Base-by-base conservation (phyloP, 768 basidiomycete species). In the Rhodocollybia butyracea region DNA sequence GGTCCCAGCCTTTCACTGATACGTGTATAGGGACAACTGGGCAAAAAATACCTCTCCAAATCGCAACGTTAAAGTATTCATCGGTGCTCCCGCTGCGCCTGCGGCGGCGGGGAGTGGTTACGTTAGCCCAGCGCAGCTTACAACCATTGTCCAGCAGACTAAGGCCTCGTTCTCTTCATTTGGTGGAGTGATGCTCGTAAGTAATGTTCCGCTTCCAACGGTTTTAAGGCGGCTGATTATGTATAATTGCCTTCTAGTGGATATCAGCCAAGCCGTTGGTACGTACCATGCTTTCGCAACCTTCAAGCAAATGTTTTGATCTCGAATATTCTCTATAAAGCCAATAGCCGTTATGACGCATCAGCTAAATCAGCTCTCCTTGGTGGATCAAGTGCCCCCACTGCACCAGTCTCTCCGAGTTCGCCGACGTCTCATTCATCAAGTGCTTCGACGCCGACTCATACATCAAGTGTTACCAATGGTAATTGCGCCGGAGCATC, bases 81-180 rank as follows among this genome's bases (percentile, higher is more conserved):
- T 83, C 58, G 82, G 82, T 34, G 82, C 79, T 12, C 80, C 82
- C 1, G 80, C 80, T 11, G 70, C 80, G 1, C 63, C 74, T 1
- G 70, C 71, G 4, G 81, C 82, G 17, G 82, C 82, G 3, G 75
- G 77, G 19, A 75, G 76, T 24, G 82, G 82, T n/a, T 83, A 78
- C 64, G 74, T 81, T 50, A 71, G 75, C 56, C 73, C 73, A 17
- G 60, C 65, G 12, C 76, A 73, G 6, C 69, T 82, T 4, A 70
- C 67, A 8, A 69, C 56, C 51, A 75, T 80, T 41, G 73, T 75
- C 2, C 59, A 62, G 40, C 61, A 70, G 40, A 79, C 75, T 4
- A 72, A 74, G 30, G 62, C 70, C 29, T 66, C 76, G 54, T 84
- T 73, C 62, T 76, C 80, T 7, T 80, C 79, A 15, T 83, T 84